Percentiles rank a stretch among this genome's conserved stretches.
Conservation (phyloP, 2,329 filamentous ascomycete species). For the Colletotrichum orbiculare region DNA sequence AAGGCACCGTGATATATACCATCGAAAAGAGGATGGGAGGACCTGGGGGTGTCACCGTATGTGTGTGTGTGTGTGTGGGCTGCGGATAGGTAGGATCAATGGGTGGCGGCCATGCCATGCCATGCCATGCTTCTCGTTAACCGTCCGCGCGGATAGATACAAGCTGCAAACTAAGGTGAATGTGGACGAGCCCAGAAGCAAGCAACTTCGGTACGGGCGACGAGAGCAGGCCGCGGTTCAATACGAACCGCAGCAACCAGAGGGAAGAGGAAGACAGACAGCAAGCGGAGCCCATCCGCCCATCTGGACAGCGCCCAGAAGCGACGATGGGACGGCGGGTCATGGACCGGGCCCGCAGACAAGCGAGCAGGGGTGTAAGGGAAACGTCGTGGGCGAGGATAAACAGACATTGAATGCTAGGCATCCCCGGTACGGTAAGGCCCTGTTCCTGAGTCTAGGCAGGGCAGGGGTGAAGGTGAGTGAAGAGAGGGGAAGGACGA, state of each 20-base stretch:
- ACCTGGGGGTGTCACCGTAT: neutral
- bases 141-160: conserved; percentile 13
- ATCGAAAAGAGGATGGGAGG: conserved; percentile 13
- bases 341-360: conserved; percentile 22
- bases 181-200: conserved; percentile 4
- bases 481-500: conserved; percentile 3
- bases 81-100: neutral
- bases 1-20: conserved; percentile 37
- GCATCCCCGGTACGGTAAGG: conserved; percentile 25
- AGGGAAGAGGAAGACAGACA: conserved; percentile 6
- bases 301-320: conserved; percentile 20
- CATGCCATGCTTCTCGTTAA: neutral
- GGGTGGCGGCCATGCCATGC: conserved; percentile 6
- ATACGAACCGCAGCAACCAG: conserved; percentile 32
- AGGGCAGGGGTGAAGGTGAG: conserved; percentile 24
- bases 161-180: conserved; percentile 3
- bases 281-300: conserved; percentile 23
- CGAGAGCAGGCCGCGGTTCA: neutral
- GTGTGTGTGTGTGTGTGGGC: too few species aligned
- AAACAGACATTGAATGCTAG: conserved; percentile 18
- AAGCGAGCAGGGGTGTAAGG: conserved; percentile 20
- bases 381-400: conserved; percentile 12
- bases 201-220: conserved; percentile 9
- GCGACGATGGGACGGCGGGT: conserved; percentile 26
- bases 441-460: conserved; percentile 36